phyloP scores from a whole-genome alignment of 2,329 filamentous ascomycete genomes.

The Fusarium neocosmosporiellum region DNA sequence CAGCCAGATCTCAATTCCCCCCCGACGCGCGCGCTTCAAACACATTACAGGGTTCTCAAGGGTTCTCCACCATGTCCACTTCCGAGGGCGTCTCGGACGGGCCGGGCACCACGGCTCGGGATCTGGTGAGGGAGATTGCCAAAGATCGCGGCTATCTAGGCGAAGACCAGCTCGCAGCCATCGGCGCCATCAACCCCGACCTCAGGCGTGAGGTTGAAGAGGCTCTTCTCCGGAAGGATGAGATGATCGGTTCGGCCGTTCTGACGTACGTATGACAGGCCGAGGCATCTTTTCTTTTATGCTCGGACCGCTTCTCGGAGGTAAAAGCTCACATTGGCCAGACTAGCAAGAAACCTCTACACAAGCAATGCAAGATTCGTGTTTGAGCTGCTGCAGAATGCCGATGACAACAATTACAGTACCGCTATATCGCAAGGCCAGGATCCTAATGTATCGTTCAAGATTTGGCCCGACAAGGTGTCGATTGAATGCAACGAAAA shows the following conservation, averaged over 20 bases:
- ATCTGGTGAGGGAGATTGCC: conserved; percentile 36
- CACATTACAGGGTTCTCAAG: background rate
- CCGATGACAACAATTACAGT: conserved; percentile 61
- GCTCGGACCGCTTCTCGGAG: background rate
- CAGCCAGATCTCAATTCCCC: background rate
- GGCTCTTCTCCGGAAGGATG: conserved; percentile 37
- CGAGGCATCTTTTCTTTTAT: no score
- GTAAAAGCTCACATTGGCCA: conserved; percentile 31
- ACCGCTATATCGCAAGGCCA: conserved; percentile 26
- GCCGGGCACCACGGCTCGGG: conserved; percentile 8
- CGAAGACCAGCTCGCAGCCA: conserved; percentile 30
- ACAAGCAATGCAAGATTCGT: conserved; percentile 59
- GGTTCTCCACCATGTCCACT: background rate
- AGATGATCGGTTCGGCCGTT: conserved; percentile 39
- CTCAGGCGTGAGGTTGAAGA: conserved; percentile 35
- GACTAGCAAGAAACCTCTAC: conserved; percentile 57
- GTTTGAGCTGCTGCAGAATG: conserved; percentile 66
- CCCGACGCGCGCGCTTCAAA: background rate
- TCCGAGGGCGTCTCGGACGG: background rate
- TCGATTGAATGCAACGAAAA: conserved; percentile 63
- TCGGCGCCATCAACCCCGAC: conserved; percentile 29
- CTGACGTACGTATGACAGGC: conserved; percentile 27
- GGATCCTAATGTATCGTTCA: conserved; percentile 49
- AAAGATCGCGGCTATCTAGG: conserved; percentile 37
- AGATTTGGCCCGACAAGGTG: conserved; percentile 51